Evolutionary conservation across 768 basidiomycete genomes (phyloP).

Genomic region (Leucocoprinus birnbaumii): DNA sequence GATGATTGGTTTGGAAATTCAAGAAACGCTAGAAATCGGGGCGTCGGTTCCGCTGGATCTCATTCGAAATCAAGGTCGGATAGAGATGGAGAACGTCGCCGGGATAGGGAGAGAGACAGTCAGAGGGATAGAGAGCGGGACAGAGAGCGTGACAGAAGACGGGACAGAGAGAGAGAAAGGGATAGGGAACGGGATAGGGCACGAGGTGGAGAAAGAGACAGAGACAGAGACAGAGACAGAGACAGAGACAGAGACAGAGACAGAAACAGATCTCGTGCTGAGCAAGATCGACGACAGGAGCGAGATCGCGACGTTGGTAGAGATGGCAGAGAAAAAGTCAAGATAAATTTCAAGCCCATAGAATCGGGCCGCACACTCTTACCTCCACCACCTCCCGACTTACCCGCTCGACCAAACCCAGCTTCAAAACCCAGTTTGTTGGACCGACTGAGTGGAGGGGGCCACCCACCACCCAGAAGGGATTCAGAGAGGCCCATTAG

Average conservation of each 20-base stretch:
- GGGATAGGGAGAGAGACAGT: slow-evolving; percentile 19
- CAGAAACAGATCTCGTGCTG: slow-evolving; percentile 5
- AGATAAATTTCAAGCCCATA: background rate
- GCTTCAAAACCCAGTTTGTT: background rate
- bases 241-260: slow-evolving; percentile 18
- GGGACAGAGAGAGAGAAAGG: slow-evolving; percentile 5
- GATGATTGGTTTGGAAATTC: slow-evolving; percentile 66
- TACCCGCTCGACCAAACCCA: slow-evolving; percentile 2
- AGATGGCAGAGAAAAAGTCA: slow-evolving; percentile 13
- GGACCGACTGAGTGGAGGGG: background rate
- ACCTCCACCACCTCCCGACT: background rate
- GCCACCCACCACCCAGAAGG: background rate
- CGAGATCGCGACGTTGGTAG: slow-evolving; percentile 9
- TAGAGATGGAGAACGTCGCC: slow-evolving; percentile 12
- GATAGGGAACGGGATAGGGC: slow-evolving; percentile 2
- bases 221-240: slow-evolving; percentile 4
- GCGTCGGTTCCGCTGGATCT: background rate
- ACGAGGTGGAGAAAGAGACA: background rate
- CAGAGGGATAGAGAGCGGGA: slow-evolving; percentile 12
- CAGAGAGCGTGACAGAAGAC: slow-evolving; percentile 2
- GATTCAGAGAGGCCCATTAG: background rate
- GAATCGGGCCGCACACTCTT: background rate
- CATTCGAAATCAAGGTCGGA: slow-evolving; percentile 22
- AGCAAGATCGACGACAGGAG: background rate
- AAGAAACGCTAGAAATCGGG: slow-evolving; percentile 22